Evolutionary conservation across 2,329 filamentous ascomycete genomes (phyloP).

Genomic region (Venturia aucupariae): DNA sequence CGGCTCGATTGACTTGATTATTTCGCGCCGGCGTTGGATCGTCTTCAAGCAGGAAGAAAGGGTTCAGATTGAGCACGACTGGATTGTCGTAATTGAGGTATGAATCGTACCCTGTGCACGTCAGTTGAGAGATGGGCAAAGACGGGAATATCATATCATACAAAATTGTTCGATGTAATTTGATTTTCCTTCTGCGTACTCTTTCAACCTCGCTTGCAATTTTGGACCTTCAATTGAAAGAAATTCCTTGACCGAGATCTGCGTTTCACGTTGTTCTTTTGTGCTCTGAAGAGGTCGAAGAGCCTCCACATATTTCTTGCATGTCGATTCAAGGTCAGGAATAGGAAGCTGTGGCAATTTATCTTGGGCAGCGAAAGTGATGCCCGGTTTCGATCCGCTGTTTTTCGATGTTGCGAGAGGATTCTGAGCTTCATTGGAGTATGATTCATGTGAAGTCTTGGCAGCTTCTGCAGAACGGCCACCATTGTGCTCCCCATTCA

Average conservation of each 20-base stretch:
- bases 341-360: slow-evolving; percentile 87
- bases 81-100: slow-evolving; percentile 98
- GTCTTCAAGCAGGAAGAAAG: slow-evolving; percentile 95
- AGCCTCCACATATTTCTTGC: slow-evolving; percentile 68
- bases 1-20: slow-evolving; percentile 90
- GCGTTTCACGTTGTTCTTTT: slow-evolving; percentile 76
- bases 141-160: slow-evolving; percentile 28
- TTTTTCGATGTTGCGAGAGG: slow-evolving; percentile 42
- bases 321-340: slow-evolving; percentile 71
- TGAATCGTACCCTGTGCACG: slow-evolving; percentile 78
- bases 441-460: slow-evolving; percentile 44
- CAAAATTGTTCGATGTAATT: slow-evolving; percentile 99
- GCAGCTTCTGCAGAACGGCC: slow-evolving; percentile 39
- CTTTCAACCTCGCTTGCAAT: slow-evolving; percentile 79
- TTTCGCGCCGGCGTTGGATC: slow-evolving; percentile 94
- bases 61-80: slow-evolving; percentile 93
- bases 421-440: slow-evolving; percentile 37
- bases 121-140: not conserved
- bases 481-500: slow-evolving; percentile 25
- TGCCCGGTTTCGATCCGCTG: slow-evolving; percentile 53
- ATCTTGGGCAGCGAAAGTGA: slow-evolving; percentile 86
- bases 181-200: slow-evolving; percentile 80
- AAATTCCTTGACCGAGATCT: slow-evolving; percentile 73
- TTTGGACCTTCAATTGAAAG: slow-evolving; percentile 70
- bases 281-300: slow-evolving; percentile 71